Conservation (phyloP, 2,329 filamentous ascomycete species). For the Exophiala bonariae region DNA sequence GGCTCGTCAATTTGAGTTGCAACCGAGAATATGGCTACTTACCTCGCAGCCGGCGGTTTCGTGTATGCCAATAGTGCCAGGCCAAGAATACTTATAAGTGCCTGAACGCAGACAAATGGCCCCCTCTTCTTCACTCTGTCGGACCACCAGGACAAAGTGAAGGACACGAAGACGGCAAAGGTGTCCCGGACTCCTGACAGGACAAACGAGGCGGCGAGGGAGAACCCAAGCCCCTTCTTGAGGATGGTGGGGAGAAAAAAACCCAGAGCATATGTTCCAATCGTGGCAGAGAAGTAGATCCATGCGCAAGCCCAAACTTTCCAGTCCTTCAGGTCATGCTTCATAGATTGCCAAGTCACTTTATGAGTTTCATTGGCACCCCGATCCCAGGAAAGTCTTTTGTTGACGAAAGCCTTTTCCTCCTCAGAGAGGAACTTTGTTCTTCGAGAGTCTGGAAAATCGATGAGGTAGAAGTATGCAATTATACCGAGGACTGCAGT, state of each 20-base stretch:
- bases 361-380: slow-evolving; percentile 49
- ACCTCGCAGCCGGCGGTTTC: slow-evolving; percentile 8
- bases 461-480: slow-evolving; percentile 8
- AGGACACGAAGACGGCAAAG: slow-evolving; percentile 29
- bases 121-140: slow-evolving; percentile 31
- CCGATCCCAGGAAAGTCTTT: slow-evolving; percentile 57
- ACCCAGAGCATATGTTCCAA: slow-evolving; percentile 37
- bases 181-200: slow-evolving; percentile 31
- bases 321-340: slow-evolving; percentile 45
- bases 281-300: slow-evolving; percentile 39
- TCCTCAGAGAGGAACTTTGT: slow-evolving; percentile 22
- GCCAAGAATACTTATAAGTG: slow-evolving; percentile 24
- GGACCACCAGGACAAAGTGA: slow-evolving; percentile 28
- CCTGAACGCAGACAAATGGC: slow-evolving; percentile 29
- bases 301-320: slow-evolving; percentile 53
- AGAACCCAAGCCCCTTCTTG: slow-evolving; percentile 33
- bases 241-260: slow-evolving; percentile 23
- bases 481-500: slow-evolving; percentile 29
- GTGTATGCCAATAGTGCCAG: slow-evolving; percentile 11
- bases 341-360: slow-evolving; percentile 44
- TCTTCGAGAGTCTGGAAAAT: slow-evolving; percentile 35
- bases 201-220: slow-evolving; percentile 26
- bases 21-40: background rate
- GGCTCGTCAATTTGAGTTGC: background rate
- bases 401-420: slow-evolving; percentile 31